These are phyloP conservation scores for Lunasporangiospora selenospora DNA, from an alignment of 192 early-diverging fungal genomes.

Conservation along the genomic window DNA sequence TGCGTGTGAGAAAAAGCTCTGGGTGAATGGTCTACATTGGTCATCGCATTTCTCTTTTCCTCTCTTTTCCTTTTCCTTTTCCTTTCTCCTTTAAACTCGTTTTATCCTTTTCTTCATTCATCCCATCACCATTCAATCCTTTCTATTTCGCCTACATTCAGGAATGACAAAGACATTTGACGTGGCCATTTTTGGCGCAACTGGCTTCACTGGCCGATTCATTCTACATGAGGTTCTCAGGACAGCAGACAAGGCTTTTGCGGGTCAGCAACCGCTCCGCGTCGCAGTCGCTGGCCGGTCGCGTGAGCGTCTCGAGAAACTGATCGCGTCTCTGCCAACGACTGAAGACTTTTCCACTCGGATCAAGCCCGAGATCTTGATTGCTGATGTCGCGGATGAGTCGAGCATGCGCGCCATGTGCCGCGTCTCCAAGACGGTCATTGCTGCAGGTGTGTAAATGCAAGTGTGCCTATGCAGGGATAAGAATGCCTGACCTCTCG, in stretches of 20 bases:
- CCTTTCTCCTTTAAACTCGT: too few species aligned
- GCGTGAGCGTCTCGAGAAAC: conserved; percentile 43
- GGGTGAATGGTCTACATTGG: too few species aligned
- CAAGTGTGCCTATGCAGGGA: too few species aligned
- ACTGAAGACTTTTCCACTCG: background rate
- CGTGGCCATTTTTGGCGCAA: conserved; percentile 65
- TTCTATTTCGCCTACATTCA: too few species aligned
- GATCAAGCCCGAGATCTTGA: conserved; percentile 46
- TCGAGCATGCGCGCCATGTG: conserved; percentile 44
- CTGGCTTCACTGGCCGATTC: conserved; percentile 65
- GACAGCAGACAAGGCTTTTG: conserved; percentile 16
- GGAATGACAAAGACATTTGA: conserved; percentile 47
- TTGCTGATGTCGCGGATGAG: conserved; percentile 54
- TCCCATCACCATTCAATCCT: too few species aligned
- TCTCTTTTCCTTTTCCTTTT: too few species aligned
- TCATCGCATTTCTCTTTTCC: too few species aligned
- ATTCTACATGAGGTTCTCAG: conserved; percentile 52
- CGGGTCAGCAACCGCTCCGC: conserved; percentile 19
- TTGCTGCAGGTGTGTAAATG: conserved; percentile 34
- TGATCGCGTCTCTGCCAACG: conserved; percentile 25
- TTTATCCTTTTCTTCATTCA: too few species aligned
- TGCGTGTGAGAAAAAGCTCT: too few species aligned
- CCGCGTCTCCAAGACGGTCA: conserved; percentile 23
- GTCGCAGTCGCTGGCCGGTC: conserved; percentile 53
- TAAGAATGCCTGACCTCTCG: too few species aligned